These are phyloP conservation scores for Apiotrichum porosum DNA, from an alignment of 1,284 basidiomycete species.

Conservation along the genomic window DNA sequence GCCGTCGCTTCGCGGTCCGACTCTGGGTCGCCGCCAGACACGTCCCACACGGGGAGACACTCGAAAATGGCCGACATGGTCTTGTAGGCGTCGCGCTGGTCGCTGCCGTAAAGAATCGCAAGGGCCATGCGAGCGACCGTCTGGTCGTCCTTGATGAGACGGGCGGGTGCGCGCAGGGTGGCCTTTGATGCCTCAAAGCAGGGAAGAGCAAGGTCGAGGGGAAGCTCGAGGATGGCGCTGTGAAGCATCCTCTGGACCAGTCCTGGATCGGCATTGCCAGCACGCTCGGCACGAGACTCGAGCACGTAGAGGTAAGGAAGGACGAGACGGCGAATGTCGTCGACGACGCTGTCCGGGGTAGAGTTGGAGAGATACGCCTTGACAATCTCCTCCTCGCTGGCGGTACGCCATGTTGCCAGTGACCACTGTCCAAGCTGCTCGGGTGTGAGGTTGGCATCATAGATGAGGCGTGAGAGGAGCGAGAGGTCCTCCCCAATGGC, in stretches of 20 bases:
- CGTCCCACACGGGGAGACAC: constrained; percentile 84
- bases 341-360: constrained; percentile 60
- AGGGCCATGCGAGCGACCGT: constrained; percentile 79
- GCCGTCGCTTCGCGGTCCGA: constrained; percentile 65
- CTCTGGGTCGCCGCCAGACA: constrained; percentile 56
- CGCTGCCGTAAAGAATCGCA: constrained; percentile 80
- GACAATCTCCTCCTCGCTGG: constrained; percentile 63
- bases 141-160: constrained; percentile 73
- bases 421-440: constrained; percentile 58
- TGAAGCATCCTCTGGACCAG: constrained; percentile 59
- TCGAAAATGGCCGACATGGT: constrained; percentile 88
- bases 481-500: constrained; percentile 83
- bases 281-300: constrained; percentile 75
- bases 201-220: constrained; percentile 63
- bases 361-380: constrained; percentile 69
- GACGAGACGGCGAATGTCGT: constrained; percentile 69
- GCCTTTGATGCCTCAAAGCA: constrained; percentile 87
- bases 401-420: constrained; percentile 63
- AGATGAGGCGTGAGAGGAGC: constrained; percentile 75
- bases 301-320: constrained; percentile 87
- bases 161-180: constrained; percentile 62
- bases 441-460: constrained; percentile 57
- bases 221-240: constrained; percentile 66
- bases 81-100: constrained; percentile 64
- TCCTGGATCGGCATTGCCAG: constrained; percentile 62